Conservation (phyloP, 1,284 basidiomycete species). For the Fistulinella cinereoalba region DNA sequence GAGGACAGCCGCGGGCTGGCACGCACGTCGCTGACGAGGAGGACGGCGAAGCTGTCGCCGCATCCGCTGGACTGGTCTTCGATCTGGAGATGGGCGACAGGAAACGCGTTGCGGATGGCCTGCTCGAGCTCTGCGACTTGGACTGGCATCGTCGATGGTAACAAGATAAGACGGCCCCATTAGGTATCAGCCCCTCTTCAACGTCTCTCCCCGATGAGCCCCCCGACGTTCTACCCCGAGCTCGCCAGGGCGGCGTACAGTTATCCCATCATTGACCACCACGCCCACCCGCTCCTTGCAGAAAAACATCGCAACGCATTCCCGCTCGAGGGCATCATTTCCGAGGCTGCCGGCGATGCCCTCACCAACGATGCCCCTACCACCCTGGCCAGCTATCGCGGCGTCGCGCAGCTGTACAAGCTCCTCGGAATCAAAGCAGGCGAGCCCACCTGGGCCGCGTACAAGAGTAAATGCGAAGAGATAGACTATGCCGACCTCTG, state of each 20-base stretch:
- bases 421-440: slow-evolving; percentile 43
- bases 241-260: slow-evolving; percentile 29
- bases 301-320: slow-evolving; percentile 43
- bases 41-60: slow-evolving; percentile 69
- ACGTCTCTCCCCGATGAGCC: slow-evolving; percentile 8
- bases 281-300: slow-evolving; percentile 67
- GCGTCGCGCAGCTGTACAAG: slow-evolving; percentile 50
- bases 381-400: slow-evolving; percentile 58
- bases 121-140: slow-evolving; percentile 53
- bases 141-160: slow-evolving; percentile 53
- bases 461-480: slow-evolving; percentile 46
- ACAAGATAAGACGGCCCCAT: slow-evolving; percentile 4
- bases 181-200: slow-evolving; percentile 9
- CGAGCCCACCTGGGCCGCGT: slow-evolving; percentile 52
- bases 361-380: slow-evolving; percentile 49
- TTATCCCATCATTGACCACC: slow-evolving; percentile 66
- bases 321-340: slow-evolving; percentile 60
- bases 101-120: slow-evolving; percentile 57
- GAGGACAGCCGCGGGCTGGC: not conserved
- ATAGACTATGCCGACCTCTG: slow-evolving; percentile 58
- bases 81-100: slow-evolving; percentile 65
- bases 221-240: slow-evolving; percentile 34
- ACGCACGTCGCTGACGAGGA: slow-evolving; percentile 71
- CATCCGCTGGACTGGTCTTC: slow-evolving; percentile 75
- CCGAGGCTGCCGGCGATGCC: slow-evolving; percentile 57